Conservation (phyloP, 1,139 yeast genomes). For the Pneumocystis oryctolagi region DNA sequence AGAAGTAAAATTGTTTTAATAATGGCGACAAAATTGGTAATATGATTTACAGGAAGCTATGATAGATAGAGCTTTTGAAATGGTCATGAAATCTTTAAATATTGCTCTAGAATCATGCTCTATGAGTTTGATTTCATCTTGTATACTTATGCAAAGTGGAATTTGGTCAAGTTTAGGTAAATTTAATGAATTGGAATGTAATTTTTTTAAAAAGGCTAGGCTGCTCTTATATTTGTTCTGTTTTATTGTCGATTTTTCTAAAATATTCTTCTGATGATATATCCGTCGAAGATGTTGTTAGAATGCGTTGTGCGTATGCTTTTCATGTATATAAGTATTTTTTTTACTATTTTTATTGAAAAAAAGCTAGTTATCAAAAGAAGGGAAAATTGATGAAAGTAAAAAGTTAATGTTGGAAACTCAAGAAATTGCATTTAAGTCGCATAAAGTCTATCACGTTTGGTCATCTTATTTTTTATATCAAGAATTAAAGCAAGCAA, state of each 20-base stretch:
- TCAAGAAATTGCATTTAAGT: conserved; percentile 1
- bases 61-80: background rate
- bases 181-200: background rate
- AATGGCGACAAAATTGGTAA: background rate
- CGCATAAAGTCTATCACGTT: conserved; percentile 3
- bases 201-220: background rate
- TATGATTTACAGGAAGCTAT: background rate
- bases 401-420: background rate
- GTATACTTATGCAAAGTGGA: background rate
- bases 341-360: background rate
- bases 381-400: conserved; percentile 6
- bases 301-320: conserved; percentile 9
- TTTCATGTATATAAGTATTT: background rate
- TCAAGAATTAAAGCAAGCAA: conserved; percentile 9
- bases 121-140: background rate
- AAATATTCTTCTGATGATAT: background rate
- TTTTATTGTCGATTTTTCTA: background rate
- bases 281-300: background rate
- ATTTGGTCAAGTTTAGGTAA: background rate
- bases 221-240: background rate
- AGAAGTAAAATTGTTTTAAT: background rate
- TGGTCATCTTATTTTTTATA: conserved; percentile 8
- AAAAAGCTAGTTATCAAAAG: background rate
- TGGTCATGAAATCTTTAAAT: background rate
- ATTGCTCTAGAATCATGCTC: background rate